Conservation (phyloP, 257 asterid species). For the Jasminum sambac region DNA sequence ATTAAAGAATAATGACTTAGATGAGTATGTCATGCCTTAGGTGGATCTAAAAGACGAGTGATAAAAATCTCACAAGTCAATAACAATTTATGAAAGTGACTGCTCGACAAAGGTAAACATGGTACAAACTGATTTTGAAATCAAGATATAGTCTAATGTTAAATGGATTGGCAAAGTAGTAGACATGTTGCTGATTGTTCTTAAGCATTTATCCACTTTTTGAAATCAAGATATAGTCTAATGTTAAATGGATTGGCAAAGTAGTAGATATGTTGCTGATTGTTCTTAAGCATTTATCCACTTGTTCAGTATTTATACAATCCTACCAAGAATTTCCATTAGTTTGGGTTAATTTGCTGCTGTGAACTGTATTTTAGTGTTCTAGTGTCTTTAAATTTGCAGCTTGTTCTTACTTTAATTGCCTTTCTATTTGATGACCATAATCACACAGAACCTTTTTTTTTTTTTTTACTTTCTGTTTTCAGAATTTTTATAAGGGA, state of each 20-base stretch:
- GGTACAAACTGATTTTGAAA: background rate
- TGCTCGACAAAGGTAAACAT: background rate
- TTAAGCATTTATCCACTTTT: background rate
- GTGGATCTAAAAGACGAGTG: background rate
- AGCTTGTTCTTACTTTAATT: background rate
- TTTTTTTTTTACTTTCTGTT: slow-evolving; percentile 3
- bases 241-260: background rate
- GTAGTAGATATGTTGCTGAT: background rate
- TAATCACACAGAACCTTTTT: background rate
- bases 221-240: background rate
- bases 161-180: background rate
- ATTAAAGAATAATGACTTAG: background rate
- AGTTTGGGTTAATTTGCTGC: background rate
- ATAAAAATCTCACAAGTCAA: background rate
- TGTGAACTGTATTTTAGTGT: background rate
- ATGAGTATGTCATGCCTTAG: background rate
- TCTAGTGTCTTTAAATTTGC: background rate
- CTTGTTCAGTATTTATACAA: background rate
- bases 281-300: background rate
- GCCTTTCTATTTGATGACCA: background rate
- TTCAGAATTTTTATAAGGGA: slow-evolving; percentile 47
- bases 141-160: background rate
- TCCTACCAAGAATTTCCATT: background rate
- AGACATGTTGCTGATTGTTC: background rate
- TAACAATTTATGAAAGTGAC: background rate